These are phyloP conservation scores for Fusarium sp. DNA, from an alignment of 2,329 filamentous ascomycete genomes.

Conservation along the genomic window DNA sequence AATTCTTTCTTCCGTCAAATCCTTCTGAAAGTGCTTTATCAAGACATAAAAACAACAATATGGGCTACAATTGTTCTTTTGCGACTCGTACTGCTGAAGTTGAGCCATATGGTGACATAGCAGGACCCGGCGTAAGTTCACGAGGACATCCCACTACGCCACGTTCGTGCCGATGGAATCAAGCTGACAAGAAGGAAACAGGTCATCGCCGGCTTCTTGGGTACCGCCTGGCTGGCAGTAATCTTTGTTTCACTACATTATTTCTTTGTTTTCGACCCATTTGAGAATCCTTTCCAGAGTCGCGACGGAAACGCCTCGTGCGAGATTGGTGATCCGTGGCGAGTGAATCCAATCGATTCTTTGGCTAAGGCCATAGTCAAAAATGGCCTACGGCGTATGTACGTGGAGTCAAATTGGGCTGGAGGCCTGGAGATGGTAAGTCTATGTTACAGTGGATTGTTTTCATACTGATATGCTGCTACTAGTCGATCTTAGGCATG, in stretches of 20 bases:
- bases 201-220: background rate
- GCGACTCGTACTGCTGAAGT: background rate
- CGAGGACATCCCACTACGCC: accelerated
- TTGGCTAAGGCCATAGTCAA: background rate
- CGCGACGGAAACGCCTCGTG: accelerated
- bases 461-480: too few relatives aligned
- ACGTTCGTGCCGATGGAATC: background rate
- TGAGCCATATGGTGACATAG: background rate
- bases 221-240: background rate
- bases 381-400: too few relatives aligned
- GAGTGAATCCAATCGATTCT: background rate
- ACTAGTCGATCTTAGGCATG: background rate
- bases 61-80: background rate
- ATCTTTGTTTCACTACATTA: background rate
- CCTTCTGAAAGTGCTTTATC: too few relatives aligned
- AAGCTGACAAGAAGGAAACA: background rate
- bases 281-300: background rate
- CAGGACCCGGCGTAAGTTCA: background rate
- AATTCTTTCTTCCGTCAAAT: too few relatives aligned
- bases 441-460: too few relatives aligned
- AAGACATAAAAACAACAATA: too few relatives aligned
- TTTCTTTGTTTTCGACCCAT: background rate
- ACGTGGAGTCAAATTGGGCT: too few relatives aligned
- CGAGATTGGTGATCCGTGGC: accelerated
- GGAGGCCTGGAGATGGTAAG: too few relatives aligned